Percentiles rank a stretch among this genome's conserved stretches.
Evolutionary conservation across 305 asterid species (phyloP).

Genomic region (Euphrasia arctica): DNA sequence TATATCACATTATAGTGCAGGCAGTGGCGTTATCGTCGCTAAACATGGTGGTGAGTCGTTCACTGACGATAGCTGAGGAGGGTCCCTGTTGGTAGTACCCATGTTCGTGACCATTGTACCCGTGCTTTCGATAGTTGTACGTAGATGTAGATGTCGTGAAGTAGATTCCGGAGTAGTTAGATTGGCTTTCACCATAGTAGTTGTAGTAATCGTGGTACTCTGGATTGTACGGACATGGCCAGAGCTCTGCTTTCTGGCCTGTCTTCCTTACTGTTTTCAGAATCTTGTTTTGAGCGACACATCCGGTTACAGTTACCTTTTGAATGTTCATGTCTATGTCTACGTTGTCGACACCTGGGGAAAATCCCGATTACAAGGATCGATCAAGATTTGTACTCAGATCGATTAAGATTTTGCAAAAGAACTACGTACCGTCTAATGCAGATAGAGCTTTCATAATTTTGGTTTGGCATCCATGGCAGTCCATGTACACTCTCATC

Average conservation of each 20-base stretch:
- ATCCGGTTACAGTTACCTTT: too few species aligned
- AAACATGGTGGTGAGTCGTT: slow-evolving; percentile 43
- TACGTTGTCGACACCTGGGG: too few species aligned
- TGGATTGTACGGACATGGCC: slow-evolving; percentile 77
- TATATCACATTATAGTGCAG: slow-evolving; percentile 57
- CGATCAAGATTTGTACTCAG: too few species aligned
- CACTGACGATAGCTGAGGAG: slow-evolving; percentile 32
- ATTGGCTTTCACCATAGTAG: slow-evolving; percentile 38
- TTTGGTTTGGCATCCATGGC: too few species aligned
- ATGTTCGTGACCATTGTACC: slow-evolving; percentile 48
- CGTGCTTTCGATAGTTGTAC: slow-evolving; percentile 48
- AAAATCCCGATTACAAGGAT: too few species aligned
- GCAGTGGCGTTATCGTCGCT: slow-evolving; percentile 65
- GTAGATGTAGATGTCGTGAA: slow-evolving; percentile 29
- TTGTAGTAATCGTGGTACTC: slow-evolving; percentile 46
- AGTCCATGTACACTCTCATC: too few species aligned
- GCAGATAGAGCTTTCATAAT: too few species aligned
- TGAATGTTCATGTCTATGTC: too few species aligned
- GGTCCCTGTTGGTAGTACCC: slow-evolving; percentile 58
- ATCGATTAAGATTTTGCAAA: too few species aligned
- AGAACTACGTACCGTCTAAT: too few species aligned
- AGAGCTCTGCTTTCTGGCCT: slow-evolving; percentile 59
- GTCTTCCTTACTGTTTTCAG: slow-evolving; percentile 33
- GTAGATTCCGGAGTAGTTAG: slow-evolving; percentile 22
- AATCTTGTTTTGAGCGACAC: too few species aligned